Evolutionary conservation across 805 yeast genomes (phyloP), one percentile per base, ranked within the genome.

Genomic region (Torulaspora maleeae): DNA sequence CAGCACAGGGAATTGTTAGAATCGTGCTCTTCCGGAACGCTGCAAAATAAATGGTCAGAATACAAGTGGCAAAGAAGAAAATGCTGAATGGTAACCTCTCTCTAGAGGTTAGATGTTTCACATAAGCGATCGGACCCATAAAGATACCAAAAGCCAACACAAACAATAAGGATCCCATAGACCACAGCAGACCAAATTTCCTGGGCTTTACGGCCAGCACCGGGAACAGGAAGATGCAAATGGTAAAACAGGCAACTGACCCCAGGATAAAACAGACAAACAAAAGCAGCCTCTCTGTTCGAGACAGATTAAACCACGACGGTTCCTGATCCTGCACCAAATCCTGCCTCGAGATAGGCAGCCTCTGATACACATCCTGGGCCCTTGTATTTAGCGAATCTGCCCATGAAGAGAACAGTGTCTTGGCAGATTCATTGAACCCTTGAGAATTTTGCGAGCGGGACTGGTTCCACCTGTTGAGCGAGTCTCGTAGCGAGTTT

Each of bases 181-280:
- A 80, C 98, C 99, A 93, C 27, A 84, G 61, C 54, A 82, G 70
- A 10, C 95, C 97, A 62, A 93, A 91, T 64, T 93, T 93, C 39
- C 95, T 74, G 12, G 98, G 99, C 55, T 86, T 83, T 41, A 89
- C 68, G 1, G 95, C 90, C 52, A 93, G 70, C 12, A 91, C 89
- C 0, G 99, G 99, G 64, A 93, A 82, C 56, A 91, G 68, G 38
- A 88, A 79, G 51, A 91, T 77, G 52, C 96, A 86, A 22, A 91
- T 65, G 10, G 81, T 75, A 65, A 91, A 93, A 59, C 96, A 88
- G 2, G 83, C 79, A n/a, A 76, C 68, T 0, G 96, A 78, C 0
- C 90, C 93, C 0, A 77, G 72, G 3, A 93, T 69, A 55, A 95
- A 86, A 43, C 84, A 78, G 16, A 80, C 76, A 59, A 93, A 91